Evolutionary conservation across 371 early-diverging fungal genomes (phyloP).

Genomic region (Lichtheimia ramosa): DNA sequence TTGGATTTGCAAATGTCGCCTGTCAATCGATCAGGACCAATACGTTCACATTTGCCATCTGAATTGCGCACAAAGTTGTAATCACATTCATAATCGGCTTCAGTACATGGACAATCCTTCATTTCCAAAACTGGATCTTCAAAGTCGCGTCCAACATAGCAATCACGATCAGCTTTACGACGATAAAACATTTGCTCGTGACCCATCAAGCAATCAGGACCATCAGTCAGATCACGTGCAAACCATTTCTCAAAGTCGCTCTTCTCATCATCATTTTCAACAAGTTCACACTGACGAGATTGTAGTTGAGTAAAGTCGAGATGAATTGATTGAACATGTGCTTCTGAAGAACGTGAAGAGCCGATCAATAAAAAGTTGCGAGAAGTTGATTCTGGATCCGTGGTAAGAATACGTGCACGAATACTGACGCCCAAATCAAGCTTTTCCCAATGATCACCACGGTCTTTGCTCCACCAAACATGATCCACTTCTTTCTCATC

Average conservation of each 20-base stretch:
- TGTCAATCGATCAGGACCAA: slow-evolving; percentile 54
- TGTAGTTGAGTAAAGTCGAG: slow-evolving; percentile 73
- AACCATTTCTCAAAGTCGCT: slow-evolving; percentile 84
- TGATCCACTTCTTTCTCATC: slow-evolving; percentile 70
- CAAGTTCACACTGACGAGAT: slow-evolving; percentile 66
- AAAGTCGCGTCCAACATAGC: slow-evolving; percentile 74
- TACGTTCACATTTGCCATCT: slow-evolving; percentile 57
- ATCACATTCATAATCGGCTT: slow-evolving; percentile 92
- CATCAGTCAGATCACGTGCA: slow-evolving; percentile 57
- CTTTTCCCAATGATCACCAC: slow-evolving; percentile 72
- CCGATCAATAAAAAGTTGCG: slow-evolving; percentile 58
- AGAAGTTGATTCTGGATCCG: slow-evolving; percentile 67
- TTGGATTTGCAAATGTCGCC: slow-evolving; percentile 55
- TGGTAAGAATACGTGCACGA: slow-evolving; percentile 59
- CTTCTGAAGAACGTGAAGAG: slow-evolving; percentile 27
- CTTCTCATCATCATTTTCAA: slow-evolving; percentile 45
- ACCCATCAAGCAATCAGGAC: slow-evolving; percentile 87
- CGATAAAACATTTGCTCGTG: slow-evolving; percentile 74
- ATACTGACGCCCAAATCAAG: slow-evolving; percentile 45
- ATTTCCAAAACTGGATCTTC: slow-evolving; percentile 52
- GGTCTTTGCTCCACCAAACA: slow-evolving; percentile 78
- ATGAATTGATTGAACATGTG: slow-evolving; percentile 50
- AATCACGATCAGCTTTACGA: slow-evolving; percentile 74
- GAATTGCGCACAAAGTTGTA: slow-evolving; percentile 68
- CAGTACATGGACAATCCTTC: slow-evolving; percentile 76